phyloP scores from a whole-genome alignment of 306 rosid species.

The Senna tora region DNA sequence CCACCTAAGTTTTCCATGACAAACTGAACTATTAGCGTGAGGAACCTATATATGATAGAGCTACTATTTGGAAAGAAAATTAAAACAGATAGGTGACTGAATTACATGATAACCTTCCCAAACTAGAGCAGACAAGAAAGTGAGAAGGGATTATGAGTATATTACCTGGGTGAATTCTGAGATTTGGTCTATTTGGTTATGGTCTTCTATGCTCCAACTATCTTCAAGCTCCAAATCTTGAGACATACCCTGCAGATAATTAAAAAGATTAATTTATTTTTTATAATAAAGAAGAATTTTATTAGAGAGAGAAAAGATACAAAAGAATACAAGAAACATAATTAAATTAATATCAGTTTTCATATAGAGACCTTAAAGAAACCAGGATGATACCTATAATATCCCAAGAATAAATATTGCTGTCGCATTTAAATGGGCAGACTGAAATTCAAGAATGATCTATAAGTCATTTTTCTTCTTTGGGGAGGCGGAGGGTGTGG shows the following conservation, averaged over 20 bases:
- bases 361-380: conserved; percentile 32
- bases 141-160: conserved; percentile 20
- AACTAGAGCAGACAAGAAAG: conserved; percentile 26
- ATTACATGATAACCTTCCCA: conserved; percentile 17
- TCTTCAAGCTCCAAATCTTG: conserved; percentile 54
- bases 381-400: conserved; percentile 2
- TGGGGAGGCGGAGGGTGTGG: not conserved
- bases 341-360: conserved; percentile 21
- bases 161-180: conserved; percentile 59
- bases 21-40: conserved; percentile 29
- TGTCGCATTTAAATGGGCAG: conserved; percentile 7
- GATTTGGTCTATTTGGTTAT: conserved; percentile 41
- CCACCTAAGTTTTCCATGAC: conserved; percentile 7
- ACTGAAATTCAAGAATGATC: conserved; percentile 18
- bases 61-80: not conserved
- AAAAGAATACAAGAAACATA: too few relatives aligned
- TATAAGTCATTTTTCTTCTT: conserved; percentile 6
- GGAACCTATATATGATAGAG: not conserved
- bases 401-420: conserved; percentile 8
- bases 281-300: too few relatives aligned
- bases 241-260: conserved; percentile 57
- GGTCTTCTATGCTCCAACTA: conserved; percentile 44
- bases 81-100: conserved; percentile 27
- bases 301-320: too few relatives aligned
- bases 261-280: too few relatives aligned